Percentiles rank a stretch among this genome's conserved stretches.
Evolutionary conservation across 306 rosid species (phyloP).

Genomic region (Begonia masoniana): DNA sequence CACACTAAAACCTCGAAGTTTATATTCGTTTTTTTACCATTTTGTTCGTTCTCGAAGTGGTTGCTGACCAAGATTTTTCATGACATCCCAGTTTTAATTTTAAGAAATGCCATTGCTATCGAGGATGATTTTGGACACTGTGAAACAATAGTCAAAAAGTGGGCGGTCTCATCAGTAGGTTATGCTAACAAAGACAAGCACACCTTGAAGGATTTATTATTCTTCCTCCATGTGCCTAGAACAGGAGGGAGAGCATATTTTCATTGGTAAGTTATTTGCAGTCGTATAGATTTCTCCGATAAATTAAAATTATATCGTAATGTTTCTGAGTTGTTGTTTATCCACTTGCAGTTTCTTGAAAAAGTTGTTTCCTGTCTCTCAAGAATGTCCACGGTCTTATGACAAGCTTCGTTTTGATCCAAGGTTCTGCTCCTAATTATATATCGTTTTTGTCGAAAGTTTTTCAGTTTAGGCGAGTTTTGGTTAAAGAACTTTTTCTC

Average conservation of each 20-base stretch:
- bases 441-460: too few species aligned
- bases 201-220: constrained; percentile 57
- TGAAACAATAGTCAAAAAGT: constrained; percentile 53
- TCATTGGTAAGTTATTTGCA: constrained; percentile 42
- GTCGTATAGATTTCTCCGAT: not conserved
- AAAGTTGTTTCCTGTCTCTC: constrained; percentile 55
- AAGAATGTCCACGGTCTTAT: constrained; percentile 94
- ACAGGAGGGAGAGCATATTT: constrained; percentile 94
- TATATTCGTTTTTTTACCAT: not conserved
- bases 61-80: constrained; percentile 5
- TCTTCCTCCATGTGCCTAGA: constrained; percentile 90
- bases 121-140: constrained; percentile 41
- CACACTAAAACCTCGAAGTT: too few species aligned
- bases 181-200: constrained; percentile 51
- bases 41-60: not conserved
- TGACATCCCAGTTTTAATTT: constrained; percentile 11
- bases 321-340: constrained; percentile 18
- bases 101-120: constrained; percentile 29
- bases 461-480: too few species aligned
- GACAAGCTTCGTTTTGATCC: constrained; percentile 94
- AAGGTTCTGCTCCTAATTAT: constrained; percentile 33
- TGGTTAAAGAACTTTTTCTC: too few species aligned
- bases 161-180: constrained; percentile 60
- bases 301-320: constrained; percentile 6
- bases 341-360: constrained; percentile 57